Evolutionary conservation across 1,139 yeast genomes (phyloP).

Genomic region (Diutina neorugosa): DNA sequence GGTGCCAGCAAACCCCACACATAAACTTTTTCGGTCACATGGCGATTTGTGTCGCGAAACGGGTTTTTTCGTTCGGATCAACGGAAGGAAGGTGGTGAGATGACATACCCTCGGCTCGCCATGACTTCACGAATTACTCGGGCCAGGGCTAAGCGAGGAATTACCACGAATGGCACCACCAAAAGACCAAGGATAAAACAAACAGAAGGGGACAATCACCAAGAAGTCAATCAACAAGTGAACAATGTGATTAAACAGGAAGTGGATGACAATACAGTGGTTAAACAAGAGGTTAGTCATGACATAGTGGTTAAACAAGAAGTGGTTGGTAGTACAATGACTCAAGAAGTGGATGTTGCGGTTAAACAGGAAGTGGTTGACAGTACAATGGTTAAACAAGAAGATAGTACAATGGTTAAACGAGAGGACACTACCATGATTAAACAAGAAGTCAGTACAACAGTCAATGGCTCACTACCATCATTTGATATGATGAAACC

Average conservation of each 20-base stretch:
- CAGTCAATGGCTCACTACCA: too few species aligned
- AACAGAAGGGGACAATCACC: too few species aligned
- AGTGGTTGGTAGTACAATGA: neutral
- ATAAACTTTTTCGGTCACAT: neutral
- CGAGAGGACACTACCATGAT: neutral
- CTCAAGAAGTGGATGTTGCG: neutral
- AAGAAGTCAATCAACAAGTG: neutral
- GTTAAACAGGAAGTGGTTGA: neutral
- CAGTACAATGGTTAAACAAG: neutral
- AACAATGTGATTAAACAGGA: neutral
- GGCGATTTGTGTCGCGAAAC: neutral
- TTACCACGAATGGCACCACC: neutral
- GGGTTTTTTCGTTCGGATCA: neutral
- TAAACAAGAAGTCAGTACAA: neutral
- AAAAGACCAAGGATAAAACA: neutral
- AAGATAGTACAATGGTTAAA: neutral
- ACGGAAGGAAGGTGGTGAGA: neutral
- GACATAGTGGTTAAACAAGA: neutral
- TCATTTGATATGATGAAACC: neutral
- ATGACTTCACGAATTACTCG: neutral
- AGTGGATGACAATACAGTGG: neutral
- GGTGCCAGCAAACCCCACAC: neutral
- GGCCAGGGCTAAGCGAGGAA: neutral
- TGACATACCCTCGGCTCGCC: neutral
- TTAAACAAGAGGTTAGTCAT: neutral